Evolutionary conservation across 371 early-diverging fungal genomes (phyloP), one percentile per base, ranked within the genome.

Genomic region (Thermomucor indicae-seudaticae): DNA sequence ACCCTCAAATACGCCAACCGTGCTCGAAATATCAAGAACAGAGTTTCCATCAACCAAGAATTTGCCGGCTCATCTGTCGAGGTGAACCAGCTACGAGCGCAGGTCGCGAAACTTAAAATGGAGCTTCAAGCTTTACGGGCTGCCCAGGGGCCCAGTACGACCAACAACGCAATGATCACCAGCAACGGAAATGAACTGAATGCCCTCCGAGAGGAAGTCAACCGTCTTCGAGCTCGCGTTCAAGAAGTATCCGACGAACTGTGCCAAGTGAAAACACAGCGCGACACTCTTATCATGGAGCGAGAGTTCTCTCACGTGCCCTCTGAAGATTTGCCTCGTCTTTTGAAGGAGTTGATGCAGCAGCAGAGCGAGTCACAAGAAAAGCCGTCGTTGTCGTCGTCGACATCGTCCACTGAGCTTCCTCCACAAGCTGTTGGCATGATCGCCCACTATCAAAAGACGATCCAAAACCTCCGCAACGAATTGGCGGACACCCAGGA

Each of bases 1-100:
- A 96, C 97, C 3, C 73, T 98, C 11, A 83, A 86, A 55, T 97
- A 94, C 57, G 96, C 96, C 30, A 86, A 87, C 51, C 80, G 92
- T 1, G 91, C 93, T 1, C 73, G 90, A 29, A 89, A 90, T 54
- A 93, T 93, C 53, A 86, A 87, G 48, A 94, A 92, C 63, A 75
- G 81, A 29, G 90, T 84, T 1, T 42, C 60, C 2, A 47, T 68
- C 23, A 65, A 72, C 39, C 69, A 72, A 53, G 72, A 72, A 31
- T 68, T 64, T 51, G 62, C 60, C 16, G 71, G 71, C n/a, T 64
- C 70, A 3, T 74, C 66, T 44, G 73, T 70, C 7, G 86, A 89
- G 65, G 70, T 86, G 27, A 82, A 80, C 47, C 75, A 79, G 23
- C 67, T 90, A 34, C 77, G 86, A 17, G 70, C 84, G 0, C 81